These are phyloP conservation scores for Leucocoprinus sp. DNA, from an alignment of 768 basidiomycete genomes.

Conservation along the genomic window DNA sequence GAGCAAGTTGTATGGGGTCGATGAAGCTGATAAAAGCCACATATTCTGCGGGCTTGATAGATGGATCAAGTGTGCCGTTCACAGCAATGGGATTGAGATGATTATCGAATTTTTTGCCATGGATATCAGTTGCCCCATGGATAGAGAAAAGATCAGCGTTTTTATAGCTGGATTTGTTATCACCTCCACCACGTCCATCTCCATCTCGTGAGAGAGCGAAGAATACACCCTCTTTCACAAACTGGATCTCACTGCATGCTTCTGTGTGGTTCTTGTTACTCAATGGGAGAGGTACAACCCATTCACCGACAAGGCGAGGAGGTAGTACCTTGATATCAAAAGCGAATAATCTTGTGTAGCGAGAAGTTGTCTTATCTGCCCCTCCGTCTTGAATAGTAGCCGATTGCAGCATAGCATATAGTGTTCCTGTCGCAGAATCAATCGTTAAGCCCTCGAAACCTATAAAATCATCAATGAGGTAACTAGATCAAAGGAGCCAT, in stretches of 20 bases:
- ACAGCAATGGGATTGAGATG: conserved; percentile 43
- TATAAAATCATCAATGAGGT: conserved; percentile 14
- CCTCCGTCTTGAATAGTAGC: conserved; percentile 62
- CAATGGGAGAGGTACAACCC: conserved; percentile 49
- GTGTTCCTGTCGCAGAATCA: conserved; percentile 34
- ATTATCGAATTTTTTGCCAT: conserved; percentile 44
- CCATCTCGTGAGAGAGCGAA: conserved; percentile 52
- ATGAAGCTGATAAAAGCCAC: conserved; percentile 48
- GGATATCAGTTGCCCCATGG: conserved; percentile 51
- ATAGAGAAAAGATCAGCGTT: conserved; percentile 56
- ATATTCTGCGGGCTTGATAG: conserved; percentile 45
- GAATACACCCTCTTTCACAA: conserved; percentile 45
- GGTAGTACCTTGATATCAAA: conserved; percentile 36
- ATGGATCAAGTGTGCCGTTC: conserved; percentile 36
- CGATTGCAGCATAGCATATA: conserved; percentile 58
- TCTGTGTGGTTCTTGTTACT: conserved; percentile 43
- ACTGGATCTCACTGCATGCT: conserved; percentile 50
- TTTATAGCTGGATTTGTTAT: conserved; percentile 46
- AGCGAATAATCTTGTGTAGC: conserved; percentile 48
- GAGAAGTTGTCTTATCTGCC: conserved; percentile 32
- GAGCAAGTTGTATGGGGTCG: conserved; percentile 42
- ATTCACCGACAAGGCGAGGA: conserved; percentile 44
- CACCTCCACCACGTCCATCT: conserved; percentile 47
- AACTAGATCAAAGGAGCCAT: not conserved
- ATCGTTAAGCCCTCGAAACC: conserved; percentile 57